These are phyloP conservation scores for Dryas drummondii DNA, from an alignment of 306 rosid species.

Conservation along the genomic window DNA sequence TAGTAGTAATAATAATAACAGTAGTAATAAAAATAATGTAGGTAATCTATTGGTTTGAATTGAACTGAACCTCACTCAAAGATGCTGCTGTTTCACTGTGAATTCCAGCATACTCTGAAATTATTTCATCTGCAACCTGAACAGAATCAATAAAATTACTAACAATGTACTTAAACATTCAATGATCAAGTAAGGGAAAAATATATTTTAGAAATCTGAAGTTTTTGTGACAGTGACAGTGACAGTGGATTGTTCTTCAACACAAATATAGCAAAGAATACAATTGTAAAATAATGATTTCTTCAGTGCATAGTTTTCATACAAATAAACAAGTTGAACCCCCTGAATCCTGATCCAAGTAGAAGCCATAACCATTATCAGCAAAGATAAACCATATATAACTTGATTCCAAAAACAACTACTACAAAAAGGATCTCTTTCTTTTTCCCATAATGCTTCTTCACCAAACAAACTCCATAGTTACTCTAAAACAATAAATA, in stretches of 20 bases:
- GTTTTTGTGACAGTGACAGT: neutral
- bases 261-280: too few species aligned
- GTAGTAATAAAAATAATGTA: too few species aligned
- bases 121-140: constrained; percentile 41
- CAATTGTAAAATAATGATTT: neutral
- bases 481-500: neutral
- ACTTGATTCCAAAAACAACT: neutral
- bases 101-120: constrained; percentile 23
- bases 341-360: neutral
- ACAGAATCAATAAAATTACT: neutral
- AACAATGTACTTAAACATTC: neutral
- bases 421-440: neutral
- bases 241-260: neutral
- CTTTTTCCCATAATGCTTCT: neutral
- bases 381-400: neutral
- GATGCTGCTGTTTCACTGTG: constrained; percentile 7
- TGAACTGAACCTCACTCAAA: constrained; percentile 35
- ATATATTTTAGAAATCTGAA: neutral
- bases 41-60: neutral
- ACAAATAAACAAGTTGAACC: neutral
- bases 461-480: neutral
- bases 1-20: neutral
- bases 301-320: neutral
- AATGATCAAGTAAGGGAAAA: constrained; percentile 7
- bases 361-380: neutral